phyloP scores from a whole-genome alignment of 208 protist species.

The Trypanosoma lewisi region DNA sequence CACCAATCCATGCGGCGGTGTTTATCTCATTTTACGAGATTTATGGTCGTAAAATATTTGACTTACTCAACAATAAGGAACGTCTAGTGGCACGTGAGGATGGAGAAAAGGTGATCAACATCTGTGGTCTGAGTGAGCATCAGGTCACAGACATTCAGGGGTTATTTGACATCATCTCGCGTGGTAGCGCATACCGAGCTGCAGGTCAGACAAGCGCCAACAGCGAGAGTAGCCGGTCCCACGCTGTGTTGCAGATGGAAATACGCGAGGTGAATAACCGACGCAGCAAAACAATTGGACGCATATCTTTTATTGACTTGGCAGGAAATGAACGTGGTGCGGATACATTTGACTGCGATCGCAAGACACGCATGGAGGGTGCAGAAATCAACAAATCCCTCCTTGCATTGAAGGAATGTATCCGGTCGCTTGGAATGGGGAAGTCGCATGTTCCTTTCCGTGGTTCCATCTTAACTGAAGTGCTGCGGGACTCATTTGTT shows the following conservation, averaged over 20 bases:
- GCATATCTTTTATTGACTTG: constrained; percentile 99
- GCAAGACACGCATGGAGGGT: constrained; percentile 95
- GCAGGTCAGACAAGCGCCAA: constrained; percentile 92
- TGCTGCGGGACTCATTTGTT: constrained; percentile 95
- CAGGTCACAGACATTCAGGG: constrained; percentile 74
- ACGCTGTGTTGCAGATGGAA: constrained; percentile 91
- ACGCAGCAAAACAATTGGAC: constrained; percentile 77
- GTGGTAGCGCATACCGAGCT: constrained; percentile 82
- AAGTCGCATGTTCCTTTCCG: constrained; percentile 97
- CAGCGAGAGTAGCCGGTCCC: constrained; percentile 89
- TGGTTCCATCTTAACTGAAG: constrained; percentile 97
- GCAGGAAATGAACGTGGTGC: constrained; percentile 97
- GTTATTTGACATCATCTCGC: constrained; percentile 91
- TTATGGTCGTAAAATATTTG: constrained; percentile 96
- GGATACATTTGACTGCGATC: constrained; percentile 94
- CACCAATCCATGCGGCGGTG: constrained; percentile 51
- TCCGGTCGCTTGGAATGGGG: constrained; percentile 93
- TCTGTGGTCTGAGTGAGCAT: constrained; percentile 93
- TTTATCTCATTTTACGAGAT: constrained; percentile 96
- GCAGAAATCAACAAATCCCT: constrained; percentile 99
- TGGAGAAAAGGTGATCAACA: constrained; percentile 92
- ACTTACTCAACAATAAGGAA: constrained; percentile 94
- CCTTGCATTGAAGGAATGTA: constrained; percentile 98
- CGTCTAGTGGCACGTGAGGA: constrained; percentile 94
- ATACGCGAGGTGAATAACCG: constrained; percentile 48